Conservation (phyloP, 768 basidiomycete species). For the Pisolithus microcarpus region DNA sequence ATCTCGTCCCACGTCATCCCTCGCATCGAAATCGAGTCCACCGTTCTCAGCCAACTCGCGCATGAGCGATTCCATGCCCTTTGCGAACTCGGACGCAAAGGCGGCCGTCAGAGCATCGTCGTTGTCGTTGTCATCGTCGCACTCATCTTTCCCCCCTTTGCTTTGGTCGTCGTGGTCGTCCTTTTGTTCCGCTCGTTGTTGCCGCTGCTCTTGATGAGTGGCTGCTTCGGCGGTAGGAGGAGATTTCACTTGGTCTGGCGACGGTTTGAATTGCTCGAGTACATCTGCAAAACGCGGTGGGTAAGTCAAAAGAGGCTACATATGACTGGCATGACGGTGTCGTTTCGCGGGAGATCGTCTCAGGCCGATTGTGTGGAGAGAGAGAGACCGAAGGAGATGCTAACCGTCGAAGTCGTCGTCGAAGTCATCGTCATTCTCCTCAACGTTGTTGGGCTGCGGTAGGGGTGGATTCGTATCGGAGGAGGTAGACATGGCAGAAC, state of each 20-base stretch:
- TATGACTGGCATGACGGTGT: no score
- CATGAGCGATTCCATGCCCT: slow-evolving; percentile 41
- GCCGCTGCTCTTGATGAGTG: background rate
- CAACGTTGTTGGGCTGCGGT: no score
- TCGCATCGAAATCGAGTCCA: slow-evolving; percentile 1
- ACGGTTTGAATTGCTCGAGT: no score
- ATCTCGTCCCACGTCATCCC: slow-evolving; percentile 22
- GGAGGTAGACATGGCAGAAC: no score
- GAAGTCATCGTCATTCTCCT: no score
- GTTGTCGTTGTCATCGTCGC: background rate
- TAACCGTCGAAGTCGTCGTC: background rate
- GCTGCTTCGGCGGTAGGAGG: no score
- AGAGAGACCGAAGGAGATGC: background rate
- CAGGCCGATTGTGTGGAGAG: background rate
- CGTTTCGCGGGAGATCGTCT: background rate
- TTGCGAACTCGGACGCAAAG: slow-evolving; percentile 35
- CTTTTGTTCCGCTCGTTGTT: background rate
- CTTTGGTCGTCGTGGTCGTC: background rate
- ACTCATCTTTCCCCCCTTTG: background rate
- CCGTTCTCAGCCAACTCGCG: slow-evolving; percentile 3
- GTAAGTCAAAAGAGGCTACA: no score
- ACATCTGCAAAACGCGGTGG: no score
- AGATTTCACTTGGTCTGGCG: no score
- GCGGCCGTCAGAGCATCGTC: slow-evolving; percentile 1
- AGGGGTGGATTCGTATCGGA: no score